A percentile compares a stretch with the other conserved stretches of the same genome.
These are phyloP conservation scores for Linderniella brevidens DNA, from an alignment of 257 asterid species.

Conservation along the genomic window DNA sequence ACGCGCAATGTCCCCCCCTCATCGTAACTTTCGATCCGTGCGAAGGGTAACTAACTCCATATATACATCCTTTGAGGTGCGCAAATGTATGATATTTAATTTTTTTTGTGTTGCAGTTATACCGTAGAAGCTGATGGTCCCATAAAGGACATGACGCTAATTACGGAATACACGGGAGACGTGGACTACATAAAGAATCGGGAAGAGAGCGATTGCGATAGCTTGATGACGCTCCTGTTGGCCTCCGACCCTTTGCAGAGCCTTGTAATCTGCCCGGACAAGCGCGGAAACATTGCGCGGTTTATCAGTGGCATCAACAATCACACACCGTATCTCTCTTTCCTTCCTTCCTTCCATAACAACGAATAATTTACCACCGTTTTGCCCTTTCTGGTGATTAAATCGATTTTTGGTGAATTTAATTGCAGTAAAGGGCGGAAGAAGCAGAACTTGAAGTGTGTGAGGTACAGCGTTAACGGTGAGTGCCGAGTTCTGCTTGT, in stretches of 20 bases:
- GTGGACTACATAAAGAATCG: slow-evolving; percentile 66
- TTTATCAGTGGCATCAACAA: slow-evolving; percentile 81
- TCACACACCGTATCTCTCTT: slow-evolving; percentile 33
- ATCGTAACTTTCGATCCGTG: slow-evolving; percentile 46
- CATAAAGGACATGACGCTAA: slow-evolving; percentile 67
- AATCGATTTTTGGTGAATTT: slow-evolving; percentile 10
- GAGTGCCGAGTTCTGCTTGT: slow-evolving; percentile 56
- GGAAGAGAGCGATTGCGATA: slow-evolving; percentile 65
- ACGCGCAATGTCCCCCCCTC: slow-evolving; percentile 76
- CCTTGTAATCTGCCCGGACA: slow-evolving; percentile 77
- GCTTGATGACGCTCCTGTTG: slow-evolving; percentile 83
- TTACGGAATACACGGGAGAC: slow-evolving; percentile 74
- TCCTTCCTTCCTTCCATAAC: slow-evolving; percentile 1
- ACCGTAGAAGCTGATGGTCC: slow-evolving; percentile 81
- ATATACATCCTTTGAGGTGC: too few relatives aligned
- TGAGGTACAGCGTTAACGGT: slow-evolving; percentile 51
- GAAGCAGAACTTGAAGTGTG: slow-evolving; percentile 75
- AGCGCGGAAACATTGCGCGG: slow-evolving; percentile 71
- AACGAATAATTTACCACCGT: too few relatives aligned
- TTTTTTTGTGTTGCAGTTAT: too few relatives aligned
- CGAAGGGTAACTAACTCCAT: slow-evolving; percentile 52
- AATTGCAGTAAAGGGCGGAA: slow-evolving; percentile 65
- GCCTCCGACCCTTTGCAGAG: slow-evolving; percentile 41
- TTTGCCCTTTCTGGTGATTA: neutral
- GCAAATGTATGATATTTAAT: too few relatives aligned